Base-by-base conservation (phyloP, 345 rosid species). In the Capsella bursapastoris region DNA sequence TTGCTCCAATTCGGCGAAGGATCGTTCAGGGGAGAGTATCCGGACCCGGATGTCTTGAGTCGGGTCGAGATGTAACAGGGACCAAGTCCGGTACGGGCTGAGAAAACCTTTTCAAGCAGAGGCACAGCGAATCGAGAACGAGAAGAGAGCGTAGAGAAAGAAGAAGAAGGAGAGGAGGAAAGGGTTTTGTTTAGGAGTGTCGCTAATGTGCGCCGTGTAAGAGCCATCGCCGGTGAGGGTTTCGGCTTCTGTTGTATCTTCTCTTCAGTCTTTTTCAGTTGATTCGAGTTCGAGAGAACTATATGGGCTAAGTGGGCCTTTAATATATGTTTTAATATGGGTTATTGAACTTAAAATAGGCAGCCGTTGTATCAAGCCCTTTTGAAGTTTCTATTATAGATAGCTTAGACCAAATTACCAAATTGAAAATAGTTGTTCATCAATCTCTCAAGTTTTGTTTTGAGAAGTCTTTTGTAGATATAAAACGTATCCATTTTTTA, bases 1-100 rank as follows among this genome's bases (percentile, higher is more conserved):
- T 87, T 90, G 87, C 89, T 88, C 92, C 93, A 95, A 77, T 90
- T 92, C 0, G 97, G 97, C 28, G 99, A 88, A 7, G 96, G 88
- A 61, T 94, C 95, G 67, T 91, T 91, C 68, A 94, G 82, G 12
- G 97, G 98, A 5, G 96, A 87, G 87, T 89, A 89, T 5, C 93
- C 91, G 6, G 93, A 76, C 27, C 92, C 84, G 62, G 93, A 87
- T 31, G 90, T 84, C 79, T 84, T 90, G 82, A 66, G 69, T 35
- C 97, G 91, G 78, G 80, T 70, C 35, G 66, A 72, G 27, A 69
- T 63, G 61, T 75, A 81, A 66, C 81, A 29, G 4, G 82, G 60
- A 9, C 70, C 73, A 1, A 83, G 83, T 8, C 51, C 49, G 66
- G 74, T 67, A 31, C 61, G 74, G 25, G 75, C 31, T 4, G 62